Evolutionary conservation across 2,329 filamentous ascomycete genomes (phyloP).

Genomic region (Aspergillus puulaauensis): DNA sequence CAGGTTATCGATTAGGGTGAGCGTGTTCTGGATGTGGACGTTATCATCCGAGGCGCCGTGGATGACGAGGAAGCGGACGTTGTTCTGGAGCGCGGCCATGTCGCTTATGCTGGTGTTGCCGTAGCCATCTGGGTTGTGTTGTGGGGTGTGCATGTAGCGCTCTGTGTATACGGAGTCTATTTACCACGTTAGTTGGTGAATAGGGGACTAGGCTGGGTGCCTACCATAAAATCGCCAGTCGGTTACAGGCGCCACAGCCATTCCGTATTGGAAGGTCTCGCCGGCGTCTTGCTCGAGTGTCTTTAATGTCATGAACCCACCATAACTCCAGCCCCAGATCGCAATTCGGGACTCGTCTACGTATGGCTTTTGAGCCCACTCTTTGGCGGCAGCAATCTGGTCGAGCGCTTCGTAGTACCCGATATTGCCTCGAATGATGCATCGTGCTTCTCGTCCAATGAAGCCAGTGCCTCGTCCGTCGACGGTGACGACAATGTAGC

Average conservation of each 20-base stretch:
- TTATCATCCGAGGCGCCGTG: slow-evolving; percentile 97
- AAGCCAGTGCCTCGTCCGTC: slow-evolving; percentile 92
- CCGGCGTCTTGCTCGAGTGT: slow-evolving; percentile 89
- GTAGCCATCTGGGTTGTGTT: slow-evolving; percentile 78
- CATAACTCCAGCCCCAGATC: slow-evolving; percentile 99
- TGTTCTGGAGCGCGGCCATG: slow-evolving; percentile 68
- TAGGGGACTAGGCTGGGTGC: not conserved
- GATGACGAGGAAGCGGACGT: slow-evolving; percentile 89
- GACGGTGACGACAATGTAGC: slow-evolving; percentile 92
- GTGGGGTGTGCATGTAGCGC: slow-evolving; percentile 93
- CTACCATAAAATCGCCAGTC: slow-evolving; percentile 89
- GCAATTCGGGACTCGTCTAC: slow-evolving; percentile 79
- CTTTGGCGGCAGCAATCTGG: slow-evolving; percentile 85
- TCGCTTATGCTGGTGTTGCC: slow-evolving; percentile 72
- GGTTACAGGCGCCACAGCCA: slow-evolving; percentile 97
- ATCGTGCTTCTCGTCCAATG: slow-evolving; percentile 79
- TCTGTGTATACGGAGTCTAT: slow-evolving; percentile 39
- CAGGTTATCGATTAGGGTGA: slow-evolving; percentile 81
- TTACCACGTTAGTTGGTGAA: not conserved
- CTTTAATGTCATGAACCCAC: slow-evolving; percentile 93
- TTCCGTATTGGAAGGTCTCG: slow-evolving; percentile 88
- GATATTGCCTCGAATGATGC: slow-evolving; percentile 77
- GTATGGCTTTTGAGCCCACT: slow-evolving; percentile 78
- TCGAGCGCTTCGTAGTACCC: slow-evolving; percentile 83
- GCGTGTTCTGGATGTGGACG: slow-evolving; percentile 92